Percentiles rank a stretch among this genome's conserved stretches.
Conservation (phyloP, 257 asterid genomes). For the Solanum paucissectum region DNA sequence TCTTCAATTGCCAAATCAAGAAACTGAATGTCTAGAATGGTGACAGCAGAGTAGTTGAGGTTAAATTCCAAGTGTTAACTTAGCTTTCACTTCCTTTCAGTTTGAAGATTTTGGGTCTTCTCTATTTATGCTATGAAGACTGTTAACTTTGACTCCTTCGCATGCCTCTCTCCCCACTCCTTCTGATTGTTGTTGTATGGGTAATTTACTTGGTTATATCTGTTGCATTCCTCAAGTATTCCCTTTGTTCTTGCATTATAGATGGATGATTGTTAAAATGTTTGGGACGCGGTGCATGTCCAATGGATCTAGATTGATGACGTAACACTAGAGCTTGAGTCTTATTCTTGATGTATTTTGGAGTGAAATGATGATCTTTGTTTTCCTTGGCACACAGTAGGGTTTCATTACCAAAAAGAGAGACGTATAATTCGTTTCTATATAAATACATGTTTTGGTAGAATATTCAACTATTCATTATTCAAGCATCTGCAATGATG, state of each 20-base stretch:
- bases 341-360: not conserved
- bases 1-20: not conserved
- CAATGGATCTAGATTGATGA: constrained; percentile 24
- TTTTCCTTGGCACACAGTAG: not conserved
- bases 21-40: not conserved
- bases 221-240: not conserved
- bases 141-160: not conserved
- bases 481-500: not conserved
- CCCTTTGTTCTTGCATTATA: constrained; percentile 20
- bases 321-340: constrained; percentile 7
- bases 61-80: not conserved
- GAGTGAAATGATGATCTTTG: not conserved
- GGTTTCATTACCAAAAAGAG: not conserved
- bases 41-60: not conserved
- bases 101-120: constrained; percentile 22
- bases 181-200: not conserved
- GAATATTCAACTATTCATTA: not conserved
- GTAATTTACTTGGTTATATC: not conserved
- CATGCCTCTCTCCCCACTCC: not conserved
- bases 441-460: not conserved
- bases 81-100: constrained; percentile 23
- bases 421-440: not conserved
- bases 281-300: constrained; percentile 35
- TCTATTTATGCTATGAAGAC: not conserved
- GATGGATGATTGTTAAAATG: constrained; percentile 42